Conservation (phyloP, 805 yeast species). For the Cyberlindnera nakhonratchasimensis region DNA sequence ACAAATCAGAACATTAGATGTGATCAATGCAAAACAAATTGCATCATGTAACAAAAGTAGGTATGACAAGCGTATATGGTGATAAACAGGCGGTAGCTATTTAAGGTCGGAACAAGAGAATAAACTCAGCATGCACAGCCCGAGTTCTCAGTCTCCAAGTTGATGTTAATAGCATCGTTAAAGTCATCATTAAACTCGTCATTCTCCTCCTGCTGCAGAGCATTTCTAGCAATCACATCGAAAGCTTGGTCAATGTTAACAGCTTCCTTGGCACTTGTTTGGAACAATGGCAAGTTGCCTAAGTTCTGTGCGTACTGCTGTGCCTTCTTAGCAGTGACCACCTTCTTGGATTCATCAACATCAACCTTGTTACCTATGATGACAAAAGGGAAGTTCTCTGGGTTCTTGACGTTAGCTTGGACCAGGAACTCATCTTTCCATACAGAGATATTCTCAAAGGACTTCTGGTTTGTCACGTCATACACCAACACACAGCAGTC, state of each 20-base stretch:
- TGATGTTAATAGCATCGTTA: conserved; percentile 93
- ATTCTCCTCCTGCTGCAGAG: conserved; percentile 90
- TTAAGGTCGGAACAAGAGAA: neutral
- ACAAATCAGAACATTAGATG: too few species aligned
- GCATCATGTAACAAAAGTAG: too few species aligned
- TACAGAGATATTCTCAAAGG: conserved; percentile 80
- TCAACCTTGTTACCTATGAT: conserved; percentile 94
- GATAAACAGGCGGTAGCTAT: neutral
- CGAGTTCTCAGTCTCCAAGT: conserved; percentile 68
- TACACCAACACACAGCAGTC: conserved; percentile 96
- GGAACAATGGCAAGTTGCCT: conserved; percentile 87
- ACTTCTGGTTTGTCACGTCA: conserved; percentile 92
- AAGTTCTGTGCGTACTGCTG: conserved; percentile 57
- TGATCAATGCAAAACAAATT: too few species aligned
- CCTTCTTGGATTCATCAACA: conserved; percentile 85
- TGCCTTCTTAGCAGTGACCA: conserved; percentile 57
- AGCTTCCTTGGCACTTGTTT: conserved; percentile 96
- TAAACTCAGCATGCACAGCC: conserved; percentile 25
- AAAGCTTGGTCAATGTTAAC: conserved; percentile 94
- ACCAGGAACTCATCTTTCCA: conserved; percentile 96
- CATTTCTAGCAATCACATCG: conserved; percentile 93
- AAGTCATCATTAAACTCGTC: conserved; percentile 91
- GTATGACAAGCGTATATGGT: neutral
- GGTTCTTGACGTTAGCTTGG: conserved; percentile 90
- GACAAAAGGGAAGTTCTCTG: conserved; percentile 94